Base-by-base conservation (phyloP, 257 asterid species). In the Ballota nigra region DNA sequence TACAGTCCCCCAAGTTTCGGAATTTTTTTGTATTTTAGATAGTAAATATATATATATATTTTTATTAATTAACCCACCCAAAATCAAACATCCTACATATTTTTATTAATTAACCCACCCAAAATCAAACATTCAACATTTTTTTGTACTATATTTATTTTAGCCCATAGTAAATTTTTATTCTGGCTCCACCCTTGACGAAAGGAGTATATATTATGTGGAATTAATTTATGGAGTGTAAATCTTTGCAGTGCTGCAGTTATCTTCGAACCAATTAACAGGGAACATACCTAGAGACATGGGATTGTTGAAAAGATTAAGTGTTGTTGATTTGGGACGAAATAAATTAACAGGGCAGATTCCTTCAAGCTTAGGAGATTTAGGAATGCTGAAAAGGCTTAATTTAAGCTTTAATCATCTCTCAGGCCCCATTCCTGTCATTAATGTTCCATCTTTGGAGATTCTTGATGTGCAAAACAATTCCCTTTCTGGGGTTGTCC, bases 201-300 rank as follows among this genome's bases (percentile, higher is more conserved):
- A 26, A 3, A 26, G 29, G 3, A 26, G 3, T 26, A 1, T 19
- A 68, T 57, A 8, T 22, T 66, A 23, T 24, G n/a, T n/a, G n/a
- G 40, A 18, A 16, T 60, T 24, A 6, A 19, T 18, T 56, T 49
- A 47, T 71, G 29, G 8, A 51, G n/a, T 67, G 58, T 43, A 13
- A 61, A 62, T 72, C n/a, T n/a, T 63, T 78, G 82, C 90, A 95
- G 99, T 85, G 52, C 75, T 95, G 95, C 90, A 86, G 85, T 75
- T 95, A 33, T 76, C 91, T 73, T 74, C 81, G 66, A 95, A 95
- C 83, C 82, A 79, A 70, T 83, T 95, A 61, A 86, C 84, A 20
- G 97, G 96, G 36, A 75, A 58, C 69, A 89, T 95, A 71, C 99
- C 99, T 13, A 10, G 43, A 51, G 86, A 83, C 72, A 75, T 92